Evolutionary conservation across 768 basidiomycete genomes (phyloP).

Genomic region (Saitozyma sp.): DNA sequence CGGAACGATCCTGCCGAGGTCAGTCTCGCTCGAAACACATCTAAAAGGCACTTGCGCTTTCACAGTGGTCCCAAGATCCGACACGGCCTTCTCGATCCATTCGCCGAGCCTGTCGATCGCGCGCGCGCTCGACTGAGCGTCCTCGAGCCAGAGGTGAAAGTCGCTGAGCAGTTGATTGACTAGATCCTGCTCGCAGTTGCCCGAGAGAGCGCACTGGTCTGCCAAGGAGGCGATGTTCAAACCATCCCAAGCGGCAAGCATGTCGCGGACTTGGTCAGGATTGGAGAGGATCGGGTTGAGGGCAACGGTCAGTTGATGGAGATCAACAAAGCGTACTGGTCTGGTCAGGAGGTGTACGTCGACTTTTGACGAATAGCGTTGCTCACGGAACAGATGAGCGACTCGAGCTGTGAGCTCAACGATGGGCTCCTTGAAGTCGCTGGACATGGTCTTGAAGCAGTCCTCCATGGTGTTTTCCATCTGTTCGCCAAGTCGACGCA

Average conservation of each 20-base stretch:
- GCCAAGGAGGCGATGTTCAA: slow-evolving; percentile 21
- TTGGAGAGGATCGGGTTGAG: slow-evolving; percentile 31
- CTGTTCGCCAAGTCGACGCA: slow-evolving; percentile 19
- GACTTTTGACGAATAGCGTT: not conserved
- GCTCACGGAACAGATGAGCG: slow-evolving; percentile 37
- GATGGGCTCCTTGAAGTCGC: slow-evolving; percentile 26
- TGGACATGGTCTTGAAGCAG: slow-evolving; percentile 10
- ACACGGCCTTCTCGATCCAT: slow-evolving; percentile 25
- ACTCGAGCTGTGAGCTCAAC: slow-evolving; percentile 28
- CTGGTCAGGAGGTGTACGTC: not conserved
- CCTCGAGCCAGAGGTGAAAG: slow-evolving; percentile 25
- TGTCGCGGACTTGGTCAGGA: slow-evolving; percentile 12
- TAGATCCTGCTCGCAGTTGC: slow-evolving; percentile 65
- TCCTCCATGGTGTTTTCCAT: slow-evolving; percentile 25
- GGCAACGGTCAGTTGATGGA: slow-evolving; percentile 28
- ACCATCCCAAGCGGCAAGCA: slow-evolving; percentile 32
- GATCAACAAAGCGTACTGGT: slow-evolving; percentile 31
- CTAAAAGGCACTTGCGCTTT: slow-evolving; percentile 2
- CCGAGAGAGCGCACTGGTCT: slow-evolving; percentile 30
- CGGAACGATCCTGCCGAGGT: slow-evolving; percentile 11
- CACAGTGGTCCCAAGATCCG: slow-evolving; percentile 5
- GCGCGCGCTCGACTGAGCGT: not conserved
- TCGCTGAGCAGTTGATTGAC: slow-evolving; percentile 64
- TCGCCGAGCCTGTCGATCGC: slow-evolving; percentile 17
- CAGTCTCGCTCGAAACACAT: slow-evolving; percentile 10